Base-by-base conservation (phyloP, 2,329 filamentous ascomycete species). In the Diaporthe humulicola region DNA sequence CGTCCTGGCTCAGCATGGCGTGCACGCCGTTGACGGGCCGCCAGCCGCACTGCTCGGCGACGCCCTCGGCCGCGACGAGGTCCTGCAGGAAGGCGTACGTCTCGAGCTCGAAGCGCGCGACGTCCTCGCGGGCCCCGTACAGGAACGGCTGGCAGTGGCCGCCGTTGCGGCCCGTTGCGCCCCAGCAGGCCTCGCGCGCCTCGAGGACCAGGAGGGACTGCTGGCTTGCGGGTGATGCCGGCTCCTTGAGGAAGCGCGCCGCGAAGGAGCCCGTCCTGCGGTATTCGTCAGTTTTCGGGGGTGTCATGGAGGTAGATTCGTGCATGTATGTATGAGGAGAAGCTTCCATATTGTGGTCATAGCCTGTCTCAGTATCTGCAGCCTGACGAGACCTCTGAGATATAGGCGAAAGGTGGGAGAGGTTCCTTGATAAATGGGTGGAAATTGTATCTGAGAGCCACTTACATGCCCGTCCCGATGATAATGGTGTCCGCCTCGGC, bases 121-220 rank as follows among this genome's bases (percentile, higher is more conserved):
- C 88, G 56, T 90, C 87, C 33, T 90, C 86, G n/a, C 85, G 82
- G 28, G 88, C 85, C 25, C 87, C 85, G 83, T 94, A 95, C 67
- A 94, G 85, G 40, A 91, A 83, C 1, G 94, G 93, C 78, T 95
- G 93, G 82, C 94, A 96, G 81, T 96, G 94, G 8, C 92, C 92
- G 71, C 91, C 92, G 80, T 93, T 93, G 80, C 94, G 85, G n/a
- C 94, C 94, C 1, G 94, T 96, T n/a, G 94, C 94, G 25, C 94
- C 94, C 90, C 90, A 95, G 80, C 94, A 96, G 5, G 92, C 93
- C 85, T 96, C 94, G 79, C 94, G 88, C 19, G 94, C 94, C 83
- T 96, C 94, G 7, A 96, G 86, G 86, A 96, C 88, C 8, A 96
- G 86, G 10, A 95, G 88, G n/a, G 88, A 84, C 7, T 87, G 85